A percentile compares a stretch with the other conserved stretches of the same genome.
These are phyloP conservation scores for Noccaea bulbosa DNA, from an alignment of 345 rosid species.

Conservation along the genomic window DNA sequence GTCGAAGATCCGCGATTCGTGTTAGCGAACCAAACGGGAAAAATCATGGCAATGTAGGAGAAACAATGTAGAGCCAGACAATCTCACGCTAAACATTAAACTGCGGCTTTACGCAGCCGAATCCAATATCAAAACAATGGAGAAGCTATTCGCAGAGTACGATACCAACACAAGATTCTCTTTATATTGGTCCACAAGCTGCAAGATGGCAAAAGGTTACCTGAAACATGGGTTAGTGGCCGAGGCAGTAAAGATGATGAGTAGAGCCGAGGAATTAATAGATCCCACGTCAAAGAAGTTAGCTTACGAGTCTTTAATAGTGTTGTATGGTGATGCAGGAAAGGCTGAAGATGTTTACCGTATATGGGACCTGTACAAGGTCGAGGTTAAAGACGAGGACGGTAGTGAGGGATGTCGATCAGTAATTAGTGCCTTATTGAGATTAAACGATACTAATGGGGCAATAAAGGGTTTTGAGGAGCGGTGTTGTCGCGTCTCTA, in stretches of 20 bases:
- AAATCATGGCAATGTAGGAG: slow-evolving; percentile 17
- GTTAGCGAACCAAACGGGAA: slow-evolving; percentile 18
- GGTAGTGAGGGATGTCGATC: neutral
- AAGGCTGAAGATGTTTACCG: neutral
- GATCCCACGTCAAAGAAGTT: neutral
- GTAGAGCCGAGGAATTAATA: neutral
- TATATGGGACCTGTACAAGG: slow-evolving; percentile 7
- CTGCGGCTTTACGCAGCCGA: neutral
- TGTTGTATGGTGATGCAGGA: neutral
- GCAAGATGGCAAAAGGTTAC: neutral
- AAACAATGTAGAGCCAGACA: neutral
- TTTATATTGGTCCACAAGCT: neutral
- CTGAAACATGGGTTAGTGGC: neutral
- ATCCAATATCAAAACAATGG: neutral
- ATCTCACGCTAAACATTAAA: neutral
- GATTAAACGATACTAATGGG: neutral
- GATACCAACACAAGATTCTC: neutral
- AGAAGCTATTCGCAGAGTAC: neutral
- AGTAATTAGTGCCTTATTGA: neutral
- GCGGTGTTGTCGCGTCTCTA: neutral
- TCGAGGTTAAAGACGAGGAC: neutral
- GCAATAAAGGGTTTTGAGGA: neutral
- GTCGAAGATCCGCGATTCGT: neutral
- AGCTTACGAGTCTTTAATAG: neutral
- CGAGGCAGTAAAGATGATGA: neutral